These are phyloP conservation scores for Psilocybe azurescens DNA, from an alignment of 768 basidiomycete species.

Conservation along the genomic window DNA sequence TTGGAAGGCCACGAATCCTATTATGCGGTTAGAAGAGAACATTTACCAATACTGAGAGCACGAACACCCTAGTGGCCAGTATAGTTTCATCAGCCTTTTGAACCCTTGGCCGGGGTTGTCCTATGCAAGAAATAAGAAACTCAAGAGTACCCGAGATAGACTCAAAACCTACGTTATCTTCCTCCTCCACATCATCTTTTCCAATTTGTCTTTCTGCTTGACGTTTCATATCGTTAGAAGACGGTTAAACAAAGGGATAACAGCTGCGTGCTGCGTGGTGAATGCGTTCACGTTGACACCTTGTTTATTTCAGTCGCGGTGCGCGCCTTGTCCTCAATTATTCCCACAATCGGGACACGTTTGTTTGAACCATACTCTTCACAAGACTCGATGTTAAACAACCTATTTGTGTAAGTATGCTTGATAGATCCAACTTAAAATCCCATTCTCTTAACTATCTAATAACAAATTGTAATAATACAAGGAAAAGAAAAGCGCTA, in stretches of 20 bases:
- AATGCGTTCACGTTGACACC: neutral
- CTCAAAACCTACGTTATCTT: conserved; percentile 30
- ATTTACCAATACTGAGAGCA: neutral
- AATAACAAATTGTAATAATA: conserved; percentile 11
- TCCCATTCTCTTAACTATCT: conserved; percentile 4
- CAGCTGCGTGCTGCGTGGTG: neutral
- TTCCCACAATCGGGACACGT: neutral
- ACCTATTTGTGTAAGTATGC: neutral
- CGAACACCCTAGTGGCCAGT: conserved; percentile 61
- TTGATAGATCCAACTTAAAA: neutral
- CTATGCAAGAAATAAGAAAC: conserved; percentile 6
- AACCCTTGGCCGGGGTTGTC: conserved; percentile 44
- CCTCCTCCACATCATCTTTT: conserved; percentile 53
- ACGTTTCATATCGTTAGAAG: conserved; percentile 60
- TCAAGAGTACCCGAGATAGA: neutral
- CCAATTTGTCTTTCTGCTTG: conserved; percentile 74
- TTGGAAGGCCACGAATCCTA: conserved; percentile 74
- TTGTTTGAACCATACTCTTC: too few species aligned
- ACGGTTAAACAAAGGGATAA: neutral
- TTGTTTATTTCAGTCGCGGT: neutral
- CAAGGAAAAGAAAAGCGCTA: conserved; percentile 8
- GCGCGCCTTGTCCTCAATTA: neutral
- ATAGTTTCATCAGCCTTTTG: conserved; percentile 52
- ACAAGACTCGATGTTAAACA: neutral
- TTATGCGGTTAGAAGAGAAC: conserved; percentile 13